Evolutionary conservation across 2,329 filamentous ascomycete species (phyloP).

Genomic region (Sporothrix humicola): DNA sequence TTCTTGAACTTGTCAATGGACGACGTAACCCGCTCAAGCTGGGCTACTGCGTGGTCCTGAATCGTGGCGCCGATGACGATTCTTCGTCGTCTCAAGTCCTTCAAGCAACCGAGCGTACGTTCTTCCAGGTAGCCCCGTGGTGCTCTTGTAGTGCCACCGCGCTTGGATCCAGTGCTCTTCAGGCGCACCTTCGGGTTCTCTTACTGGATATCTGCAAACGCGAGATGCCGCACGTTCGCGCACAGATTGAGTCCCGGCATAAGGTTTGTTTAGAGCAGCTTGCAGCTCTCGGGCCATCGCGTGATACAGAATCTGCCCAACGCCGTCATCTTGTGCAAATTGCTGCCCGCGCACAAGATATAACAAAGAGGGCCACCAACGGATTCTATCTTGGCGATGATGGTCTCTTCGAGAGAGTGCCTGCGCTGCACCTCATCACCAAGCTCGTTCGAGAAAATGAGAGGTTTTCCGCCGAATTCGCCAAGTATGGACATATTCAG

Average conservation of each 20-base stretch:
- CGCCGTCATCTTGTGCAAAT: constrained; percentile 46
- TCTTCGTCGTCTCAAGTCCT: constrained; percentile 45
- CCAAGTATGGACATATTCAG: constrained; percentile 42
- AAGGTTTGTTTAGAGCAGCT: constrained; percentile 36
- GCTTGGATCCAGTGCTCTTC: constrained; percentile 48
- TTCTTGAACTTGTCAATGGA: constrained; percentile 51
- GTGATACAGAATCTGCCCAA: constrained; percentile 44
- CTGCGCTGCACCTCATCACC: constrained; percentile 48
- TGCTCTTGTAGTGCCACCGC: constrained; percentile 40
- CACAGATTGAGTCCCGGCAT: constrained; percentile 41
- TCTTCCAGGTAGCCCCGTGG: constrained; percentile 51
- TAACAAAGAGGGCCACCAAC: constrained; percentile 45
- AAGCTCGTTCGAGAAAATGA: constrained; percentile 48
- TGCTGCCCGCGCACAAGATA: constrained; percentile 42
- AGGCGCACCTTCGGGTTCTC: constrained; percentile 46
- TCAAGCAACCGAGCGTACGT: constrained; percentile 44
- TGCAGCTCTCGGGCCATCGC: constrained; percentile 43
- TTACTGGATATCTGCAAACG: constrained; percentile 50
- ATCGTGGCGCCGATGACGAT: constrained; percentile 52
- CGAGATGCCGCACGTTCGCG: constrained; percentile 47
- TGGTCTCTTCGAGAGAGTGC: constrained; percentile 41
- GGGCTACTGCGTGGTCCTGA: constrained; percentile 57
- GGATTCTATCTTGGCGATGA: constrained; percentile 45
- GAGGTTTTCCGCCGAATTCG: constrained; percentile 44
- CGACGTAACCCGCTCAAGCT: constrained; percentile 51